These are phyloP conservation scores for Kwoniella sp. DNA, from an alignment of 768 basidiomycete genomes.

Conservation along the genomic window DNA sequence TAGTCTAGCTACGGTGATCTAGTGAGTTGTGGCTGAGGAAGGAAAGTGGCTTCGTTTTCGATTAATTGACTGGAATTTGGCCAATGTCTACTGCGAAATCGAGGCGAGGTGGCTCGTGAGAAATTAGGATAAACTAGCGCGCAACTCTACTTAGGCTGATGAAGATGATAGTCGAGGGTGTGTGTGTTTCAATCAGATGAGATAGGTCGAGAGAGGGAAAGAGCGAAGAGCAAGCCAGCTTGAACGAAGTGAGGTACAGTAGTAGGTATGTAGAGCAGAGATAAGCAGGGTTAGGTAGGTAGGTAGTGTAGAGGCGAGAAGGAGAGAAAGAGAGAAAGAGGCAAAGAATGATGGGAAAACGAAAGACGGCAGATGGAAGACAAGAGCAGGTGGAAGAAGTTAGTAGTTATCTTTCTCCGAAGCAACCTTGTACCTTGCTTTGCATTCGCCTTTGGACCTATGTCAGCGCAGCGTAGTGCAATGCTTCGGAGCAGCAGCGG, in stretches of 20 bases:
- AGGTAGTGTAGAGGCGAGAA: not conserved
- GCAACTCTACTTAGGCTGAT: not conserved
- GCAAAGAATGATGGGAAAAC: not conserved
- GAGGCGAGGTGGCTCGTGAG: not conserved
- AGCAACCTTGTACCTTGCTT: too few relatives aligned
- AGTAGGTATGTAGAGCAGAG: too few relatives aligned
- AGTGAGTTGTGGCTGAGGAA: not conserved
- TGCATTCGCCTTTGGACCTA: too few relatives aligned
- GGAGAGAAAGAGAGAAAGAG: conserved; percentile 1
- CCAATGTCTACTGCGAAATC: too few relatives aligned
- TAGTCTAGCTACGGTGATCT: too few relatives aligned
- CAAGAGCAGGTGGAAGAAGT: not conserved
- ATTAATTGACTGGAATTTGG: too few relatives aligned
- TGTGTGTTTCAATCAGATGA: not conserved
- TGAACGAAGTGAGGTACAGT: too few relatives aligned
- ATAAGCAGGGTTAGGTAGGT: too few relatives aligned
- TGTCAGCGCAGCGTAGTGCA: too few relatives aligned
- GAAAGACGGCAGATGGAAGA: not conserved
- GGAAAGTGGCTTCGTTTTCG: not conserved
- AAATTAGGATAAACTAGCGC: not conserved
- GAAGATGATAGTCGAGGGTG: not conserved
- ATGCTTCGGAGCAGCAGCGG: too few relatives aligned
- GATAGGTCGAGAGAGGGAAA: too few relatives aligned
- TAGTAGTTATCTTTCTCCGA: not conserved
- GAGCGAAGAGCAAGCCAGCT: not conserved